These are phyloP conservation scores for Gremmenia infestans DNA, from an alignment of 2,329 filamentous ascomycete genomes.

Conservation along the genomic window DNA sequence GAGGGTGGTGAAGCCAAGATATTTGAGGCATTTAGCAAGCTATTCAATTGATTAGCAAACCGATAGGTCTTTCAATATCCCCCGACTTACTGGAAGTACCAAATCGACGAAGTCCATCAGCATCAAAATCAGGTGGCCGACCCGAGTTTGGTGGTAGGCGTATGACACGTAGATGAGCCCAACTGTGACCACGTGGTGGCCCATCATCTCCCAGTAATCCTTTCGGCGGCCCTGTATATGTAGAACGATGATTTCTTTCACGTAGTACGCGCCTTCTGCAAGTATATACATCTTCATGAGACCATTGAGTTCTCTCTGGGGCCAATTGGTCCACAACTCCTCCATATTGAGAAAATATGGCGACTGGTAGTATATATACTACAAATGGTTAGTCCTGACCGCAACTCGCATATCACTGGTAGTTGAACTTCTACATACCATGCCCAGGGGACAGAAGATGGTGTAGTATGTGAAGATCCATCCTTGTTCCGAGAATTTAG, in stretches of 20 bases:
- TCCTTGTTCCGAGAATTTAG: slow-evolving; percentile 85
- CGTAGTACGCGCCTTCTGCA: slow-evolving; percentile 83
- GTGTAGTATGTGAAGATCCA: slow-evolving; percentile 81
- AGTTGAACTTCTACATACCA: slow-evolving; percentile 51
- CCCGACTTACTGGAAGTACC: not conserved
- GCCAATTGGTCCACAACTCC: slow-evolving; percentile 79
- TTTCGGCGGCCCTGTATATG: slow-evolving; percentile 90
- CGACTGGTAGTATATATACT: slow-evolving; percentile 48
- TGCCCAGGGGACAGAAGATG: slow-evolving; percentile 73
- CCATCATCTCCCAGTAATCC: slow-evolving; percentile 91
- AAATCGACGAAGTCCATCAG: slow-evolving; percentile 63
- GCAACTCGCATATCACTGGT: not conserved
- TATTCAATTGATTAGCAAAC: slow-evolving; percentile 31
- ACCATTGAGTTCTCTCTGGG: slow-evolving; percentile 64
- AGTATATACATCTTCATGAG: slow-evolving; percentile 82
- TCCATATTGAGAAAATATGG: slow-evolving; percentile 69
- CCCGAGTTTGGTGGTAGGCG: slow-evolving; percentile 74
- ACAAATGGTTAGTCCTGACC: not conserved
- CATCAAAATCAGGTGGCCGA: slow-evolving; percentile 79
- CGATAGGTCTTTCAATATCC: not conserved
- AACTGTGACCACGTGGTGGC: slow-evolving; percentile 84
- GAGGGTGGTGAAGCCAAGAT: slow-evolving; percentile 64
- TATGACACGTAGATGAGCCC: slow-evolving; percentile 74
- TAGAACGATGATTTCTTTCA: slow-evolving; percentile 87
- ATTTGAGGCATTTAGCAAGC: slow-evolving; percentile 87